phyloP scores from a whole-genome alignment of 768 basidiomycete species.

The Pisolithus sp. region DNA sequence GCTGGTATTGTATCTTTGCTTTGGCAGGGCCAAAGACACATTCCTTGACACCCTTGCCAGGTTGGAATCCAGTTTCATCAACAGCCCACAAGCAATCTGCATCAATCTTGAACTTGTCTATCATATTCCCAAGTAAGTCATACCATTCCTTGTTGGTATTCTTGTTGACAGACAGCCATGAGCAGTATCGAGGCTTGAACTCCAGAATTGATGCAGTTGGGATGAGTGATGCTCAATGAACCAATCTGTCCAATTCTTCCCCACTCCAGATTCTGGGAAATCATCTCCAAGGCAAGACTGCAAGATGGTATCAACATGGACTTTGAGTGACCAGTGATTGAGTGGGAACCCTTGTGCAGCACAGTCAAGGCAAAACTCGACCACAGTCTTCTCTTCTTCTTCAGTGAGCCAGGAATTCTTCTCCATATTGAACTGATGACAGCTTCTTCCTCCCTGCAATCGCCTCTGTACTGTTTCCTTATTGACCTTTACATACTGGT shows the following conservation, averaged over 20 bases:
- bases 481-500: too few relatives aligned
- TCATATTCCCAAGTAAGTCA: neutral
- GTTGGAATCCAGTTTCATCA: slow-evolving; percentile 9
- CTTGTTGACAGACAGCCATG: slow-evolving; percentile 3
- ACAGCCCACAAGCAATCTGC: too few relatives aligned
- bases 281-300: neutral
- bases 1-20: slow-evolving; percentile 9
- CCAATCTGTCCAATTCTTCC: neutral
- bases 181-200: neutral
- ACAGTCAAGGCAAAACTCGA: slow-evolving; percentile 5
- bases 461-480: too few relatives aligned
- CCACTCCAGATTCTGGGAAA: neutral
- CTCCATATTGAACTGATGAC: too few relatives aligned
- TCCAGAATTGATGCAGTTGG: neutral
- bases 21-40: slow-evolving; percentile 1
- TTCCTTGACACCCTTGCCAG: neutral
- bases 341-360: neutral
- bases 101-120: neutral
- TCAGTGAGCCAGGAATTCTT: slow-evolving; percentile 20
- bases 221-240: too few relatives aligned
- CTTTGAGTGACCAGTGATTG: neutral
- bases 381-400: slow-evolving; percentile 17
- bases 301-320: neutral
- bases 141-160: slow-evolving; percentile 2
- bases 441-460: too few relatives aligned